Evolutionary conservation across 2,329 filamentous ascomycete genomes (phyloP).

Genomic region (Fusarium virguliforme): DNA sequence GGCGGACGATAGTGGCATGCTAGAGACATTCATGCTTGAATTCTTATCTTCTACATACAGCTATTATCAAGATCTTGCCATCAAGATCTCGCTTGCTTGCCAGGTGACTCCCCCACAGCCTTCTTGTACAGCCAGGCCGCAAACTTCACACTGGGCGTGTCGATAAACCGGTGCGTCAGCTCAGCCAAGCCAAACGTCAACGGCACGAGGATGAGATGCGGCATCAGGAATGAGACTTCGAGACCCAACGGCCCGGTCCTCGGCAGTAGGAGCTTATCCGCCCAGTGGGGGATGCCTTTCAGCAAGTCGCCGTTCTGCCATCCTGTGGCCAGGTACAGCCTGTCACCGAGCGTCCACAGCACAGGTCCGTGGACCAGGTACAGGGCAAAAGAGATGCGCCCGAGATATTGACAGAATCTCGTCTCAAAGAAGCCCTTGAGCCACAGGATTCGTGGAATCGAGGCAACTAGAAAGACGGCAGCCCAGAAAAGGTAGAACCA

Average conservation of each 20-base stretch:
- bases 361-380: slow-evolving; percentile 78
- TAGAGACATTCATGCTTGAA: slow-evolving; percentile 36
- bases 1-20: slow-evolving; percentile 16
- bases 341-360: slow-evolving; percentile 72
- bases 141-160: slow-evolving; percentile 74
- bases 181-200: slow-evolving; percentile 73
- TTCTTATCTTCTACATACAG: slow-evolving; percentile 21
- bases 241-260: slow-evolving; percentile 72
- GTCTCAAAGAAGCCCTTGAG: slow-evolving; percentile 73
- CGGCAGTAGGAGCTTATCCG: slow-evolving; percentile 69
- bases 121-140: slow-evolving; percentile 71
- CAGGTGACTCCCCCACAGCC: slow-evolving; percentile 52
- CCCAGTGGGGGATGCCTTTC: slow-evolving; percentile 70
- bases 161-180: slow-evolving; percentile 68
- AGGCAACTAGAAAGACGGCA: slow-evolving; percentile 69
- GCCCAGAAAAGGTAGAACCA: slow-evolving; percentile 79
- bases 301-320: slow-evolving; percentile 66
- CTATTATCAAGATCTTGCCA: slow-evolving; percentile 2
- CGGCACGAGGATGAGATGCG: slow-evolving; percentile 74
- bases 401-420: slow-evolving; percentile 73
- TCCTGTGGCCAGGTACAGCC: slow-evolving; percentile 75
- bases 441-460: slow-evolving; percentile 71
- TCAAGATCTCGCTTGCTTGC: slow-evolving; percentile 42
- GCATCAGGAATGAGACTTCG: slow-evolving; percentile 72
- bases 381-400: slow-evolving; percentile 73